These are phyloP conservation scores for Carex pumila DNA, from an alignment of 176 grass and related monocot species.

Conservation along the genomic window DNA sequence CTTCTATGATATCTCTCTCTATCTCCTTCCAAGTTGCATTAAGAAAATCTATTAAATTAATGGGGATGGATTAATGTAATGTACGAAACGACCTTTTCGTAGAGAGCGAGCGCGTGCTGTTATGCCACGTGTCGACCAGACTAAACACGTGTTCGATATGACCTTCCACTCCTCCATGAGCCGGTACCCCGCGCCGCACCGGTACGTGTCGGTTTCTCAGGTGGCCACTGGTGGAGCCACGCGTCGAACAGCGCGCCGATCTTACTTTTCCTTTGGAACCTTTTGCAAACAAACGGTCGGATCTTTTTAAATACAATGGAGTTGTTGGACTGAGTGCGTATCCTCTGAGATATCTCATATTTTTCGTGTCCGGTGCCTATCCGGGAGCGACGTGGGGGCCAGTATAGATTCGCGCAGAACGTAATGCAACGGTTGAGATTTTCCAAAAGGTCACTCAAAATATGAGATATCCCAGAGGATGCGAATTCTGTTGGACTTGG, in stretches of 20 bases:
- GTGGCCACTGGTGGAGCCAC: background rate
- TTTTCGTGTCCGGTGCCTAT: too few relatives aligned
- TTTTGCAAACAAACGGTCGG: background rate
- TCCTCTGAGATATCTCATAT: too few relatives aligned
- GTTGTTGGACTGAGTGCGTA: background rate
- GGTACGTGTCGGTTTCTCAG: conserved; percentile 29
- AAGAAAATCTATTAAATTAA: background rate
- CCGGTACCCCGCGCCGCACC: background rate
- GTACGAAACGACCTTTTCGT: conserved; percentile 17
- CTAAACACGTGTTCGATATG: conserved; percentile 41
- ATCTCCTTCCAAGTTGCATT: conserved; percentile 25
- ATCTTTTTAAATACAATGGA: background rate
- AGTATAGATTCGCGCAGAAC: too few relatives aligned
- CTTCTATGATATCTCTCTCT: conserved; percentile 24
- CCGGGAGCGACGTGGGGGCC: too few relatives aligned
- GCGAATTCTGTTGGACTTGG: background rate
- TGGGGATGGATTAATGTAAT: conserved; percentile 18
- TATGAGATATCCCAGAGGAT: too few relatives aligned
- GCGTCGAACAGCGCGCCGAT: background rate
- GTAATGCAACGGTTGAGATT: too few relatives aligned
- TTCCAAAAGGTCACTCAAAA: too few relatives aligned
- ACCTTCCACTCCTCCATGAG: background rate
- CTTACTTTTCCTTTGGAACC: background rate
- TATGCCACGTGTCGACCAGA: conserved; percentile 33
- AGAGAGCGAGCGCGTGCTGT: conserved; percentile 32